Conservation (phyloP, 805 yeast genomes). For the Wickerhamiella siamensis region DNA sequence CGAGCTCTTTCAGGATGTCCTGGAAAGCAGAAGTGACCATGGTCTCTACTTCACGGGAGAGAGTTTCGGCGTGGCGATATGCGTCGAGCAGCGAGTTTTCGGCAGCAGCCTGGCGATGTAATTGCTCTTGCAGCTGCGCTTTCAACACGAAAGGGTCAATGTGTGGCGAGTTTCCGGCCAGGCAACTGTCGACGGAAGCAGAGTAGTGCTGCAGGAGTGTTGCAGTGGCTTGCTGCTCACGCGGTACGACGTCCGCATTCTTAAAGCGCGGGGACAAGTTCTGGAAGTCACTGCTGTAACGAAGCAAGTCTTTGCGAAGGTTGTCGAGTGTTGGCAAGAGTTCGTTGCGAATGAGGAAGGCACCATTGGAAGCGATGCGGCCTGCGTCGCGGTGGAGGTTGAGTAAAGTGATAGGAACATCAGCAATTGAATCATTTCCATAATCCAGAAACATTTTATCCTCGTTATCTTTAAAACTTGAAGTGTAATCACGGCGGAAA, state of each 20-base stretch:
- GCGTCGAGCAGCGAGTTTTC: constrained; percentile 85
- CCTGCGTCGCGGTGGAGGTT: constrained; percentile 51
- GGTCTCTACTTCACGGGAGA: constrained; percentile 78
- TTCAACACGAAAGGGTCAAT: constrained; percentile 71
- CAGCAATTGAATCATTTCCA: constrained; percentile 72
- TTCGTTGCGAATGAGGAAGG: constrained; percentile 45
- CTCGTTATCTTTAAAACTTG: constrained; percentile 1
- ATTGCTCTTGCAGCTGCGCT: constrained; percentile 55
- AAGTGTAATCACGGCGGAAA: neutral
- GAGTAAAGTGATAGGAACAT: constrained; percentile 57
- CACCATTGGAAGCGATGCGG: constrained; percentile 39
- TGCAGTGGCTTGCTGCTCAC: constrained; percentile 43
- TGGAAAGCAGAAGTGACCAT: constrained; percentile 81
- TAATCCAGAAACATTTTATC: constrained; percentile 42
- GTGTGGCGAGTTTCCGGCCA: constrained; percentile 10
- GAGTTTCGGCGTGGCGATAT: constrained; percentile 66
- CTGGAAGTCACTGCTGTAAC: constrained; percentile 80
- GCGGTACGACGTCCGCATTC: constrained; percentile 48
- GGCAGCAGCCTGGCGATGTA: constrained; percentile 63
- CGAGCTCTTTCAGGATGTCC: constrained; percentile 59
- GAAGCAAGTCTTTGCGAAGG: constrained; percentile 57
- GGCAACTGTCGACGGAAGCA: constrained; percentile 12
- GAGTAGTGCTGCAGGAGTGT: constrained; percentile 34
- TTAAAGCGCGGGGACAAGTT: constrained; percentile 60
- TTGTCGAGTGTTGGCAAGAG: constrained; percentile 56